Percentiles rank a stretch among this genome's conserved stretches.
Conservation (phyloP, 2,329 filamentous ascomycete species). For the Hypoxylon sp. region DNA sequence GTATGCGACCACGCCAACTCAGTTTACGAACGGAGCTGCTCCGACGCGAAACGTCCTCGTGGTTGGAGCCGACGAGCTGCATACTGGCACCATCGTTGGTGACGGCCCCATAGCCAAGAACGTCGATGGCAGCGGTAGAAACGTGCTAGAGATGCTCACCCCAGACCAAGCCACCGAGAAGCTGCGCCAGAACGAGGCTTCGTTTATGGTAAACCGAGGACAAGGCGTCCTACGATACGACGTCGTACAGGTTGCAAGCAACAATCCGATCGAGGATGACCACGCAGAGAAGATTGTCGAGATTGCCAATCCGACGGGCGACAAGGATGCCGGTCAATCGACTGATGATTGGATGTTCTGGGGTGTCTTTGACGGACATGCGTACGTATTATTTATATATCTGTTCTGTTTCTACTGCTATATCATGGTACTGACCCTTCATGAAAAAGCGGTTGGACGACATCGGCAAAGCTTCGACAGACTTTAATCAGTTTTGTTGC, state of each 20-base stretch:
- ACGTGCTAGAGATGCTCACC: slow-evolving; percentile 94
- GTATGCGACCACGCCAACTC: slow-evolving; percentile 52
- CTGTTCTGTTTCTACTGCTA: too few relatives aligned
- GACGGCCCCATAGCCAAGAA: slow-evolving; percentile 89
- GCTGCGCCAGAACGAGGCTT: slow-evolving; percentile 88
- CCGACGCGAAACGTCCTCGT: slow-evolving; percentile 77
- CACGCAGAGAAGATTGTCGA: slow-evolving; percentile 98
- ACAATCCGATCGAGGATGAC: slow-evolving; percentile 97
- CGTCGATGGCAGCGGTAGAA: slow-evolving; percentile 82
- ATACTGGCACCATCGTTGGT: slow-evolving; percentile 84
- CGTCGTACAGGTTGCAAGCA: slow-evolving; percentile 91
- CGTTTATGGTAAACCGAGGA: slow-evolving; percentile 87
- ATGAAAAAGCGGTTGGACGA: slow-evolving; percentile 99
- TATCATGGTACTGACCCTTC: too few relatives aligned
- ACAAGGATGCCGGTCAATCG: slow-evolving; percentile 52
- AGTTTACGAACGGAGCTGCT: slow-evolving; percentile 50
- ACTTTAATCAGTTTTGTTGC: slow-evolving; percentile 92
- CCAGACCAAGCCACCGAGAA: slow-evolving; percentile 93
- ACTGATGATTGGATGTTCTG: slow-evolving; percentile 99
- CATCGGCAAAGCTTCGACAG: slow-evolving; percentile 93
- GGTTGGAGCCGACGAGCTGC: slow-evolving; percentile 89
- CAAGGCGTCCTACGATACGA: slow-evolving; percentile 95
- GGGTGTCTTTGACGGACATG: slow-evolving; percentile 98
- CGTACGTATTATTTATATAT: slow-evolving; percentile 63
- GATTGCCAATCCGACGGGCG: slow-evolving; percentile 68